These are phyloP conservation scores for Silene coronaria DNA, from an alignment of 179 eudicot genomes.

Conservation along the genomic window DNA sequence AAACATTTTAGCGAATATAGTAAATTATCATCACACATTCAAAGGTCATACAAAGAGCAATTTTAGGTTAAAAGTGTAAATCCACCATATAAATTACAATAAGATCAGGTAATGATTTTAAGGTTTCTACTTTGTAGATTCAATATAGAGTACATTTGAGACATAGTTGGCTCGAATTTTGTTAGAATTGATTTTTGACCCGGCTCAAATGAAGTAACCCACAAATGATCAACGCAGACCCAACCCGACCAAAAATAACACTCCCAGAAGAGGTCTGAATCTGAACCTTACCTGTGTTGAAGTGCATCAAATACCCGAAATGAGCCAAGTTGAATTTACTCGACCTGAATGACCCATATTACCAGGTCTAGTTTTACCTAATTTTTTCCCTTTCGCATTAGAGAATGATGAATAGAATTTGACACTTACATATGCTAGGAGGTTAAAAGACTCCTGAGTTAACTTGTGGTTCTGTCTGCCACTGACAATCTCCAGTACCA, in stretches of 20 bases:
- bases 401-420: neutral
- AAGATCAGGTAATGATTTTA: neutral
- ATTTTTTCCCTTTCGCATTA: neutral
- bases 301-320: too few species aligned
- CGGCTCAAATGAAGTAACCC: neutral
- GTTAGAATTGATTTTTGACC: neutral
- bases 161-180: neutral
- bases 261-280: neutral
- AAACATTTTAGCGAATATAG: neutral
- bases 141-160: neutral
- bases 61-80: too few species aligned
- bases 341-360: neutral
- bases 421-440: conserved; percentile 31
- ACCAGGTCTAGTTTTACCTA: neutral
- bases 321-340: too few species aligned
- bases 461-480: conserved; percentile 26
- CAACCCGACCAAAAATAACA: neutral
- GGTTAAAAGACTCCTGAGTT: conserved; percentile 22
- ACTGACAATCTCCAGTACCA: conserved; percentile 27
- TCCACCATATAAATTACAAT: too few species aligned
- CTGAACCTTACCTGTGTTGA: too few species aligned
- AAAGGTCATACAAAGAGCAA: too few species aligned
- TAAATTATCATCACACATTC: neutral
- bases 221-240: neutral
- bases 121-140: neutral